Conservation (phyloP, 495 filamentous ascomycete genomes). For the Penicillium soppii region DNA sequence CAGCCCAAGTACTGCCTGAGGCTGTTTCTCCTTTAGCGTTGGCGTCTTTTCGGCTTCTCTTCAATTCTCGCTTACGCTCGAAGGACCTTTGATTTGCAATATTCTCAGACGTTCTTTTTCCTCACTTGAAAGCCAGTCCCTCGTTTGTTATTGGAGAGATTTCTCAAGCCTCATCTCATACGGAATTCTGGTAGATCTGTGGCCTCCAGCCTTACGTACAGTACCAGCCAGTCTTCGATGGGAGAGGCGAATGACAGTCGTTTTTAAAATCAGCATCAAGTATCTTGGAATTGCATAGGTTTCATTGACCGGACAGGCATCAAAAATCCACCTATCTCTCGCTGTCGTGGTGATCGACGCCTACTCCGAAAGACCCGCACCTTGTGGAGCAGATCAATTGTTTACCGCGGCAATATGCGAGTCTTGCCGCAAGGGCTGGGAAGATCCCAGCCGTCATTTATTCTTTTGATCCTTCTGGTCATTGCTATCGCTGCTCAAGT, state of each 20-base stretch:
- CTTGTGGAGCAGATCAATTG: slow-evolving; percentile 23
- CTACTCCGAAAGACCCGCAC: slow-evolving; percentile 25
- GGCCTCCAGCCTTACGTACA: background rate
- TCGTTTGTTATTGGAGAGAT: slow-evolving; percentile 17
- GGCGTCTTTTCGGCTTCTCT: slow-evolving; percentile 19
- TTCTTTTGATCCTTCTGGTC: slow-evolving; percentile 24
- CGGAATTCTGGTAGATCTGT: background rate
- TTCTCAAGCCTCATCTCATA: slow-evolving; percentile 1
- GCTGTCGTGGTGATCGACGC: slow-evolving; percentile 12
- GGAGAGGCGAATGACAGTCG: background rate
- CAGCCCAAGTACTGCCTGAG: slow-evolving; percentile 6
- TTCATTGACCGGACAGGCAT: background rate
- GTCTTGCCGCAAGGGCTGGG: slow-evolving; percentile 21
- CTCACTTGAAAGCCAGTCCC: slow-evolving; percentile 13
- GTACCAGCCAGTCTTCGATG: background rate
- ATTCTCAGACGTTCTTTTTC: slow-evolving; percentile 9
- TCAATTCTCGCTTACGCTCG: slow-evolving; percentile 17
- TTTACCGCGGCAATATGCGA: slow-evolving; percentile 24
- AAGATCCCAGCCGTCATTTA: slow-evolving; percentile 23
- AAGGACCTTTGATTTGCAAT: background rate
- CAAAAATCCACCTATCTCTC: slow-evolving; percentile 4
- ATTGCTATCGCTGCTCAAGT: slow-evolving; percentile 24
- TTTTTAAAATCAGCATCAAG: background rate
- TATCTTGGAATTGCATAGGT: background rate
- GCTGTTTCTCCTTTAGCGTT: slow-evolving; percentile 16